Percentiles rank a stretch among this genome's conserved stretches.
These are phyloP conservation scores for Beauveria sp. DNA, from an alignment of 2,329 filamentous ascomycete species.

Conservation along the genomic window DNA sequence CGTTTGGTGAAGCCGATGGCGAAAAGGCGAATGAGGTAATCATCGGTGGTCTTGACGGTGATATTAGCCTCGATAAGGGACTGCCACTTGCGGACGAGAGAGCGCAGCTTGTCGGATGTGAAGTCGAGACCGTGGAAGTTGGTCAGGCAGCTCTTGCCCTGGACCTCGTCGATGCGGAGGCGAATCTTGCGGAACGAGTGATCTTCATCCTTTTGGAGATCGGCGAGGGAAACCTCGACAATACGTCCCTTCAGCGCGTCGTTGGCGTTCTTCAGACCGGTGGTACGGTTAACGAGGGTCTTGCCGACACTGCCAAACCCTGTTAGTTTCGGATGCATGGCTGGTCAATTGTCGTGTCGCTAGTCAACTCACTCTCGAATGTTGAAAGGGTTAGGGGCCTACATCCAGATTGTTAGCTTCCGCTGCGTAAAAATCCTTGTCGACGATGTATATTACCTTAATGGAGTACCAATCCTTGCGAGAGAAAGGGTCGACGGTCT, in stretches of 20 bases:
- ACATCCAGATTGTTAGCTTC: constrained; percentile 18
- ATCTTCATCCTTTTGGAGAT: constrained; percentile 99
- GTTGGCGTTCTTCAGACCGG: constrained; percentile 99
- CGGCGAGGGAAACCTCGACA: constrained; percentile 96
- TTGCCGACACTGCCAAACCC: constrained; percentile 77
- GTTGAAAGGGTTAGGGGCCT: constrained; percentile 94
- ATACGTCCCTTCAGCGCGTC: constrained; percentile 98
- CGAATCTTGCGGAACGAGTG: constrained; percentile 99
- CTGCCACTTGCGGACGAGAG: constrained; percentile 99
- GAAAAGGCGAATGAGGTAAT: constrained; percentile 98
- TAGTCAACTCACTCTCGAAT: constrained; percentile 76
- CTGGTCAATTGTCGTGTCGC: constrained; percentile 13
- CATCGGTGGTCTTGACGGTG: constrained; percentile 99
- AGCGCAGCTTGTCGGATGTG: constrained; percentile 99
- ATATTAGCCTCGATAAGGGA: constrained; percentile 98
- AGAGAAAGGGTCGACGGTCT: constrained; percentile 92
- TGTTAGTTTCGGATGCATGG: constrained; percentile 16
- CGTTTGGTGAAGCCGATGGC: constrained; percentile 99
- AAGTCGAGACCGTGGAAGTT: constrained; percentile 99
- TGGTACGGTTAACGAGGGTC: constrained; percentile 98
- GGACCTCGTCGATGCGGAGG: constrained; percentile 96
- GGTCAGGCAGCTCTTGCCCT: constrained; percentile 99
- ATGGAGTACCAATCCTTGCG: constrained; percentile 99
- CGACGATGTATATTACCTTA: constrained; percentile 54
- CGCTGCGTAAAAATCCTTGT: neutral